These are phyloP conservation scores for Colletotrichum phormii DNA, from an alignment of 2,329 filamentous ascomycete species.

Conservation along the genomic window DNA sequence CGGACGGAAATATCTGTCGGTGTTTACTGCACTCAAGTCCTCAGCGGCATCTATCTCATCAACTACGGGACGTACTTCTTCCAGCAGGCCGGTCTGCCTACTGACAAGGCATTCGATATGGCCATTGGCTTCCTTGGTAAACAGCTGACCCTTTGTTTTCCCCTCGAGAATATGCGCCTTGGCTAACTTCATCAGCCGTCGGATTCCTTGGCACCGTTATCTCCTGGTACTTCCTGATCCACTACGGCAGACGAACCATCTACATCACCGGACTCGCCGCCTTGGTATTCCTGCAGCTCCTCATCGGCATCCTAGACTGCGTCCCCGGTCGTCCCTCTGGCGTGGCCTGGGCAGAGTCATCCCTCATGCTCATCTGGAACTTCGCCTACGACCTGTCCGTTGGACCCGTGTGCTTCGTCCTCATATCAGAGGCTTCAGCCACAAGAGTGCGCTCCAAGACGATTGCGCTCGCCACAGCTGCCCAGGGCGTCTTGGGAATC, in stretches of 20 bases:
- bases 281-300: slow-evolving; percentile 52
- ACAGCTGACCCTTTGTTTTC: slow-evolving; percentile 55
- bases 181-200: slow-evolving; percentile 48
- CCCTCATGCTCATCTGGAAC: slow-evolving; percentile 59
- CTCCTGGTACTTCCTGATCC: slow-evolving; percentile 56
- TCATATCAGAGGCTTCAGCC: slow-evolving; percentile 64
- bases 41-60: slow-evolving; percentile 73
- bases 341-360: slow-evolving; percentile 60
- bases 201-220: slow-evolving; percentile 57
- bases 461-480: slow-evolving; percentile 56
- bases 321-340: slow-evolving; percentile 53
- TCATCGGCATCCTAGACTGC: slow-evolving; percentile 58
- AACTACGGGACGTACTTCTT: slow-evolving; percentile 71
- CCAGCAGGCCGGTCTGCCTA: slow-evolving; percentile 55
- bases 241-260: slow-evolving; percentile 55
- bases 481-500: slow-evolving; percentile 53
- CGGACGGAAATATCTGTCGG: slow-evolving; percentile 68
- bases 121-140: slow-evolving; percentile 55
- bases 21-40: slow-evolving; percentile 73
- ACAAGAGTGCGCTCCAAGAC: slow-evolving; percentile 58
- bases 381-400: slow-evolving; percentile 50
- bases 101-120: slow-evolving; percentile 53
- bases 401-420: slow-evolving; percentile 54
- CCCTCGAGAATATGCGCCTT: slow-evolving; percentile 58
- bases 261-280: slow-evolving; percentile 54